Base-by-base conservation (phyloP, 768 basidiomycete species). In the Boletus pseudopeckii region DNA sequence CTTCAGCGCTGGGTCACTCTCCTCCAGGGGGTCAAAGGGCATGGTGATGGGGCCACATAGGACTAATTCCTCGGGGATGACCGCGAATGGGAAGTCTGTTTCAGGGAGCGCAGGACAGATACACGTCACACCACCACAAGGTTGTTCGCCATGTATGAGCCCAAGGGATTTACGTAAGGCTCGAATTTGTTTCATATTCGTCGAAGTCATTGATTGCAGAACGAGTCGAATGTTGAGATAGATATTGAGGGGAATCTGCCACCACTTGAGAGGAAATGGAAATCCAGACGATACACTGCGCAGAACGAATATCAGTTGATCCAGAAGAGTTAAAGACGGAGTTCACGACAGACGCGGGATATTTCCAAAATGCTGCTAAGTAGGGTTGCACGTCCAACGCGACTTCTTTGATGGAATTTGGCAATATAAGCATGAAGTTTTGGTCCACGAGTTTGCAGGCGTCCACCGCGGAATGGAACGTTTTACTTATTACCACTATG, bases 181-280 rank as follows among this genome's bases (percentile, higher is more conserved):
- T 11, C 8, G 4, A 1, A 38, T 28, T 28, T 32, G 26, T 6
- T 17, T 6, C 0, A 30, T 1, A 28, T 28, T 28, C 28, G 28
- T 2, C 28, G 8, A 28, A 1, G 28, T 28, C 28, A 28, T 28
- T 8, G 2, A 28, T 22, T 3, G n/a, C 2, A 39, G 20, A 24
- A 17, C 4, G 24, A 43, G 20, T 20, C 43, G 50, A 37, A 55
- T 52, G 20, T 13, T n/a, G 36, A 53, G 48, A 44, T 56, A 56
- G 13, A 47, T 37, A 26, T 60, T 56, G 33, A 61, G 26, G 15
- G 48, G 54, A 18, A 56, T 37, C 32, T 60, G 52, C 53, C 45
- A 60, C 59, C 59, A 56, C 28, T 56, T 45, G 22, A 56, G 44
- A 5, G 60, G 60, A 8, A 38, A 60, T 18, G 42, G 28, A 39